These are phyloP conservation scores for Herpetomonas samuelpessoai DNA, from an alignment of 208 protist genomes.

Conservation along the genomic window DNA sequence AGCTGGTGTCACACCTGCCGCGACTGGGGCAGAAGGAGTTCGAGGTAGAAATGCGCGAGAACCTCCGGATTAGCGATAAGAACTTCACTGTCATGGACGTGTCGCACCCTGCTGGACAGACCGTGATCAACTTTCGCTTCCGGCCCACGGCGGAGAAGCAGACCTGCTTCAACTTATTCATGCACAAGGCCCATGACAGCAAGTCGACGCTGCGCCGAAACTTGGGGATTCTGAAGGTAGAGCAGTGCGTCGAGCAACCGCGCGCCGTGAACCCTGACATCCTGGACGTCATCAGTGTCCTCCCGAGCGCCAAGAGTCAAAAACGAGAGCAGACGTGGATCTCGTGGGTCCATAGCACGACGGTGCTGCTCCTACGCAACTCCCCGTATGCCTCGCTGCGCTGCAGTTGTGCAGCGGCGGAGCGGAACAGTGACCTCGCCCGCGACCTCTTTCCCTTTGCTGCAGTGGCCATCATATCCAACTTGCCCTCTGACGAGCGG, in stretches of 20 bases:
- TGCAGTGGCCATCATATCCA: conserved; percentile 60
- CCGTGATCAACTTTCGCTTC: conserved; percentile 77
- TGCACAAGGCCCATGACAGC: conserved; percentile 68
- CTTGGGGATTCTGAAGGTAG: conserved; percentile 76
- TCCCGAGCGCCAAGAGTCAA: conserved; percentile 72
- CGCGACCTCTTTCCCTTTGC: conserved; percentile 84
- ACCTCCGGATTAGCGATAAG: conserved; percentile 33
- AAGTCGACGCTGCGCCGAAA: conserved; percentile 82
- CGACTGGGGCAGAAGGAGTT: conserved; percentile 71
- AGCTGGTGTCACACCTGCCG: conserved; percentile 69
- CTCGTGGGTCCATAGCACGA: conserved; percentile 81
- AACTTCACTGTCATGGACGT: conserved; percentile 66
- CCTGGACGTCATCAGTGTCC: conserved; percentile 53
- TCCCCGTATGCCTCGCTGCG: conserved; percentile 83
- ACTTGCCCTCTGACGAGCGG: conserved; percentile 36
- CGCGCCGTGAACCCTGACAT: conserved; percentile 40
- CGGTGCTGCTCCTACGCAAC: conserved; percentile 61
- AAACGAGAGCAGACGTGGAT: conserved; percentile 91
- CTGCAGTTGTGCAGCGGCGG: conserved; percentile 40
- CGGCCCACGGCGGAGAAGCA: conserved; percentile 26
- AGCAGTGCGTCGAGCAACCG: conserved; percentile 54
- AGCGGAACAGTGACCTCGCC: conserved; percentile 72
- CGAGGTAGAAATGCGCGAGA: conserved; percentile 70
- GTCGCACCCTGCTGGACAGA: conserved; percentile 61
- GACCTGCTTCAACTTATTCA: conserved; percentile 73